Evolutionary conservation across 768 basidiomycete species (phyloP).

Genomic region (Dentipellis fragilis): DNA sequence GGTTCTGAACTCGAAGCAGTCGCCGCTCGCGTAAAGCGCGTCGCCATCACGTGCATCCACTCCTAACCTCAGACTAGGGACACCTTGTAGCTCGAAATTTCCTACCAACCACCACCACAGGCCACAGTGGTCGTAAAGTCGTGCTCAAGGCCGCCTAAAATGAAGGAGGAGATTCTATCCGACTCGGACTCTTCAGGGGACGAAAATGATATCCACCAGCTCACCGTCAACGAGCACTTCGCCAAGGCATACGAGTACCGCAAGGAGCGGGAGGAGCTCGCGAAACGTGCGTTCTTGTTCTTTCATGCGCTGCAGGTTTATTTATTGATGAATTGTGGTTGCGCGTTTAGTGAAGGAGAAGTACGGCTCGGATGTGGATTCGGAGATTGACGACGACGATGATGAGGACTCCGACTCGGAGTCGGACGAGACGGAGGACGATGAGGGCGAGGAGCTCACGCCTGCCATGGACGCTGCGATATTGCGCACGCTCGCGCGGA

Average conservation of each 20-base stretch:
- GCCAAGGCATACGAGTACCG: constrained; percentile 77
- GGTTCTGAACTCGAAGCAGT: too few relatives aligned
- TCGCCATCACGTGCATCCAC: not conserved
- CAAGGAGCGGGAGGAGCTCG: constrained; percentile 80
- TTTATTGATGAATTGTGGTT: not conserved
- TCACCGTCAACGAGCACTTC: constrained; percentile 67
- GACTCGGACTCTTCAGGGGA: constrained; percentile 2
- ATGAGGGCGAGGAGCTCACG: constrained; percentile 90
- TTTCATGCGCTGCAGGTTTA: too few relatives aligned
- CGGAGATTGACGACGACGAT: constrained; percentile 27
- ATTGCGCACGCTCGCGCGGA: constrained; percentile 78
- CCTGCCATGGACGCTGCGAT: constrained; percentile 92
- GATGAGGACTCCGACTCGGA: constrained; percentile 48
- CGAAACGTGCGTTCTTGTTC: constrained; percentile 44
- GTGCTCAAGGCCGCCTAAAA: not conserved
- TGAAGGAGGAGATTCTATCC: constrained; percentile 8
- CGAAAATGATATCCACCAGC: constrained; percentile 33
- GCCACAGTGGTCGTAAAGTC: not conserved
- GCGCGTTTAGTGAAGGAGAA: constrained; percentile 67
- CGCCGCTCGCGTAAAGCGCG: not conserved
- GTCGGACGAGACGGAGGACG: constrained; percentile 79
- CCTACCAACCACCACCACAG: not conserved
- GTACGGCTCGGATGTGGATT: constrained; percentile 68
- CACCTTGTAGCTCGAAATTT: not conserved
- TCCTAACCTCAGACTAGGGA: not conserved